phyloP scores from a whole-genome alignment of 805 yeast genomes.

The Saccharomycopsis javanensis region DNA sequence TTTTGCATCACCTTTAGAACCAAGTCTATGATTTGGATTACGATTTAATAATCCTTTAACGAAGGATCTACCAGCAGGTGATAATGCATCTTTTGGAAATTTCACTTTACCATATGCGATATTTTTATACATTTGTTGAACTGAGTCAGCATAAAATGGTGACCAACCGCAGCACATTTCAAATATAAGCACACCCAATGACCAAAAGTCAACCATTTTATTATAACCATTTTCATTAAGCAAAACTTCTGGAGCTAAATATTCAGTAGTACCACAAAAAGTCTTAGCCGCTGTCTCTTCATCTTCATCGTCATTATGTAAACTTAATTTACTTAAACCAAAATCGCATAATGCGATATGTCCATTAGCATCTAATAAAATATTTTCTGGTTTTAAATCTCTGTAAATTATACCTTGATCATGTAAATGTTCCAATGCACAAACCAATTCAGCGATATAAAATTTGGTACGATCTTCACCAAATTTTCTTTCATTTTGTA shows the following conservation, averaged over 20 bases:
- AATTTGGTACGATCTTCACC: constrained; percentile 91
- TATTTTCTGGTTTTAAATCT: constrained; percentile 95
- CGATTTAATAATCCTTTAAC: constrained; percentile 92
- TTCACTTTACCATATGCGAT: constrained; percentile 97
- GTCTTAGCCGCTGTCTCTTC: constrained; percentile 66
- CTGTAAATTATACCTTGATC: constrained; percentile 94
- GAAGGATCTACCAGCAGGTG: constrained; percentile 88
- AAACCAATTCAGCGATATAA: constrained; percentile 89
- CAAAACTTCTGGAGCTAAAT: constrained; percentile 92
- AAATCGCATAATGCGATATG: constrained; percentile 96
- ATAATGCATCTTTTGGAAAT: constrained; percentile 90
- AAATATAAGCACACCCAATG: constrained; percentile 89
- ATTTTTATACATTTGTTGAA: constrained; percentile 95
- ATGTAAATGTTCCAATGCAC: constrained; percentile 90
- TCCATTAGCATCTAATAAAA: constrained; percentile 90
- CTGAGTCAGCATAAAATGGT: constrained; percentile 92
- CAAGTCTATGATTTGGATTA: constrained; percentile 91
- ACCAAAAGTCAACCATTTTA: constrained; percentile 99
- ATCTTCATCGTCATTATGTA: constrained; percentile 49
- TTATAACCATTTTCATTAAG: constrained; percentile 95
- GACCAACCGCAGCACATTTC: constrained; percentile 99
- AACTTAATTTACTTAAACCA: constrained; percentile 90
- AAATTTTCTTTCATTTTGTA: constrained; percentile 94
- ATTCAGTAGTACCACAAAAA: constrained; percentile 97
- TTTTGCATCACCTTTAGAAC: constrained; percentile 84